Evolutionary conservation across 1,284 basidiomycete genomes (phyloP), one percentile per base, ranked within the genome.

Genomic region (Heterobasidion irregulare): DNA sequence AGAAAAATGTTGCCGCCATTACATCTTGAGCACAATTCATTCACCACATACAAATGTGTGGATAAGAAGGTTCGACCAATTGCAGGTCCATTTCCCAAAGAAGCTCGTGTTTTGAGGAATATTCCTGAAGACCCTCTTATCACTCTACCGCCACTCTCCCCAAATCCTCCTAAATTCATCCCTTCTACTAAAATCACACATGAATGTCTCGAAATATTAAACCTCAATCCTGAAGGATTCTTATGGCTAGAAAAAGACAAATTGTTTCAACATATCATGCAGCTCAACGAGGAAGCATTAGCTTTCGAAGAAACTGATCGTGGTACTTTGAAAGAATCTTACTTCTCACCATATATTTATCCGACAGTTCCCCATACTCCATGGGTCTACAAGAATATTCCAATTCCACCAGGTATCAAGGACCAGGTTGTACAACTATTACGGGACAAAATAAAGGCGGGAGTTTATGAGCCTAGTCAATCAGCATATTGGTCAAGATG

Each of bases 311-410:
- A 75, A 38, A 56, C 41, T 0, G 64, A 75, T 4, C 52, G 67
- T 15, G 71, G 72, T 1, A 68, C 62, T 0, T 65, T 76, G 10
- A 57, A 61, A 15, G 58, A 66, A 19, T 64, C 68, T 9, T 75
- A 72, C 55, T 75, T 75, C 60, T 59, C 65, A 0, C 65, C 62
- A 10, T 68, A 69, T 52, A 66, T 67, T 2, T 70, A 71, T 46
- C 68, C 70, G 1, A 66, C 64, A 0, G 58, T 75, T 7, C 60
- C 60, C 19, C 70, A 75, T 54, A 61, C 57, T 0, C 70, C 72
- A 1, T 75, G 73, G 73, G 60, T 57, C 19, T 62, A 63, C 34
- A 62, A 61, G 16, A 71, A 71, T 48, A 72, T 75, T 47, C 71
- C 68, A 0, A 74, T 75, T 16, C 69, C 70, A 0, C 68, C 68